Evolutionary conservation across 2,329 filamentous ascomycete species (phyloP).

Genomic region (Aureobasidium melanogenum): DNA sequence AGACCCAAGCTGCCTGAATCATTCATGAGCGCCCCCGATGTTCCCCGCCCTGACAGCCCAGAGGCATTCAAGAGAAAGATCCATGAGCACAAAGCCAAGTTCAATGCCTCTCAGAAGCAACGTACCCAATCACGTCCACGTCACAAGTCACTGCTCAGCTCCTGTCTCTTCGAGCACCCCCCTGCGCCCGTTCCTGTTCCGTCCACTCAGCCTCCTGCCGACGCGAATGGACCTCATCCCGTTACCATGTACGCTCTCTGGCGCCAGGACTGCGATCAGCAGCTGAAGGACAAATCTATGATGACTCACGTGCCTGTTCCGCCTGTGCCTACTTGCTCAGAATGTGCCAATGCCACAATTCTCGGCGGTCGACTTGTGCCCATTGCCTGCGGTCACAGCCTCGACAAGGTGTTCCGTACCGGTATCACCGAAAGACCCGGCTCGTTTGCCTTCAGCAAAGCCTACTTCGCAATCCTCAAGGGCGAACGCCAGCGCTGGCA

Average conservation of each 20-base stretch:
- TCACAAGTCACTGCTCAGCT: not conserved
- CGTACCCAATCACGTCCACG: not conserved
- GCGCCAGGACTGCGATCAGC: slow-evolving; percentile 2
- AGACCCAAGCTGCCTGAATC: not conserved
- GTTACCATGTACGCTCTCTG: not conserved
- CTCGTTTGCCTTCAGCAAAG: not conserved
- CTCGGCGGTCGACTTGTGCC: not conserved
- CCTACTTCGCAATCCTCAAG: slow-evolving; percentile 6
- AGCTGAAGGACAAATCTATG: not conserved
- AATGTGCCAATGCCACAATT: not conserved
- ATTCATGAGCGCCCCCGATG: not conserved
- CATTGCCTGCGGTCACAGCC: slow-evolving; percentile 4
- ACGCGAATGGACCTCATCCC: not conserved
- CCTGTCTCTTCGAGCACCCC: not conserved
- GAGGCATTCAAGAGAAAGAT: slow-evolving; percentile 3
- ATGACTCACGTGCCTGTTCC: not conserved
- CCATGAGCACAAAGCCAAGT: slow-evolving; percentile 1
- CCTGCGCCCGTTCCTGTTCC: not conserved
- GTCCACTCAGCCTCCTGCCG: not conserved
- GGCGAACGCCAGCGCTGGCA: slow-evolving; percentile 6
- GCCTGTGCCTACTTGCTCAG: not conserved
- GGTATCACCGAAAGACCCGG: not conserved
- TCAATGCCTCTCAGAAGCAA: not conserved
- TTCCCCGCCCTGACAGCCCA: not conserved
- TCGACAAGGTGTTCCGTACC: not conserved